phyloP scores from a whole-genome alignment of 108 stramenopile genomes.

The Nitzschia sp. region DNA sequence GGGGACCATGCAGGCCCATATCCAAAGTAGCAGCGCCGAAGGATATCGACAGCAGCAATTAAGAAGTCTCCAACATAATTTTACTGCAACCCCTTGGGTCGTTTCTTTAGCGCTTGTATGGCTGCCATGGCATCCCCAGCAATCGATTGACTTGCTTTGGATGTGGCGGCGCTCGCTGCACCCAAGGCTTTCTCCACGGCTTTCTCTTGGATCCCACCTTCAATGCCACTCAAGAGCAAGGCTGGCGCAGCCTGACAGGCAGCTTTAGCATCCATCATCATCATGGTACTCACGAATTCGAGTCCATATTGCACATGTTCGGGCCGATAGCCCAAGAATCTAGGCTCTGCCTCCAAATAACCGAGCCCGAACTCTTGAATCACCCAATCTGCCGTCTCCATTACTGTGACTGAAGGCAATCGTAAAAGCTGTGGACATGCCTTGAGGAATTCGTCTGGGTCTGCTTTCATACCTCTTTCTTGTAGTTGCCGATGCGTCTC shows the following conservation, averaged over 20 bases:
- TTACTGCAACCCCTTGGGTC: background rate
- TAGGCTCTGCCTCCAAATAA: slow-evolving; percentile 12
- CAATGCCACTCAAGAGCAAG: slow-evolving; percentile 24
- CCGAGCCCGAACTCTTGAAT: slow-evolving; percentile 2
- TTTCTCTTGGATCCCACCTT: slow-evolving; percentile 41
- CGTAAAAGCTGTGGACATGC: slow-evolving; percentile 17
- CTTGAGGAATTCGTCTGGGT: background rate
- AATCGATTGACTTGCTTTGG: slow-evolving; percentile 25
- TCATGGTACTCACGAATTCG: slow-evolving; percentile 37
- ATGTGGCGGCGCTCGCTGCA: slow-evolving; percentile 32
- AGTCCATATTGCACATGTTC: slow-evolving; percentile 37
- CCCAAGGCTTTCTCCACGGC: slow-evolving; percentile 28
- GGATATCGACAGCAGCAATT: no score
- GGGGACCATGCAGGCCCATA: no score
- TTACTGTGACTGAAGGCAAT: slow-evolving; percentile 7
- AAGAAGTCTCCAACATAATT: background rate
- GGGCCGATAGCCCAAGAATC: slow-evolving; percentile 16
- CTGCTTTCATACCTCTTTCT: slow-evolving; percentile 7
- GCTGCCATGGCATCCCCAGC: slow-evolving; percentile 36
- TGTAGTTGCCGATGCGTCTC: slow-evolving; percentile 5
- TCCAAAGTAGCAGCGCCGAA: no score
- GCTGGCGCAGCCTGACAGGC: slow-evolving; percentile 18
- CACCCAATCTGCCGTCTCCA: slow-evolving; percentile 30
- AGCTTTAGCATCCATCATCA: slow-evolving; percentile 16
- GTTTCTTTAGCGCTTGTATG: background rate